phyloP scores from a whole-genome alignment of 139 green algal species.

The Ettlia oleoabundans region DNA sequence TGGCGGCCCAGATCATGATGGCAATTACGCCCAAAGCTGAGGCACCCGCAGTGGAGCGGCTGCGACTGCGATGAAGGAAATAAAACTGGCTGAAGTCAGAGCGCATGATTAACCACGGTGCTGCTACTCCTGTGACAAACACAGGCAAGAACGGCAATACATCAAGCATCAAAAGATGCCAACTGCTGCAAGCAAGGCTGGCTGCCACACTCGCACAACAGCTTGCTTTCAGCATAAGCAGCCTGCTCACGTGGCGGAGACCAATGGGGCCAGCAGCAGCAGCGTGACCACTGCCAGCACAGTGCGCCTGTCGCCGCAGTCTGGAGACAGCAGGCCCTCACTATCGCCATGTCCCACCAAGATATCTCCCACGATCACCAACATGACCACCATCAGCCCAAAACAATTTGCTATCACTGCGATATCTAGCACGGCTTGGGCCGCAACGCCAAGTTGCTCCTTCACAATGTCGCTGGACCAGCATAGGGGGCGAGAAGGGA shows the following conservation, averaged over 20 bases:
- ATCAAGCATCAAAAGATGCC: too few species aligned
- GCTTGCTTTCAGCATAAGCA: not conserved
- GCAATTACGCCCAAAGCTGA: constrained; percentile 32
- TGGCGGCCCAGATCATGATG: constrained; percentile 33
- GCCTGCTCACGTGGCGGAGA: constrained; percentile 21
- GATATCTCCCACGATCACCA: not conserved
- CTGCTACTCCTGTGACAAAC: too few species aligned
- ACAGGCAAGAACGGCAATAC: too few species aligned
- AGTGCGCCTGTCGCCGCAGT: constrained; percentile 33
- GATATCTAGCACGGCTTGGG: constrained; percentile 33
- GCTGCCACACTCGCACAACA: not conserved
- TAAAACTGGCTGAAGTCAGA: not conserved
- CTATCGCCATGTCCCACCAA: not conserved
- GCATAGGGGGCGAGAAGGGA: not conserved
- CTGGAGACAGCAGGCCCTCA: constrained; percentile 24
- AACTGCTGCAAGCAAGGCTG: too few species aligned
- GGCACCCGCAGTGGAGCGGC: constrained; percentile 16
- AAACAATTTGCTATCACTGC: constrained; percentile 31
- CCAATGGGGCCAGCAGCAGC: constrained; percentile 34
- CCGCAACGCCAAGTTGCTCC: constrained; percentile 23
- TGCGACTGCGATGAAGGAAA: not conserved
- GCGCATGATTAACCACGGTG: too few species aligned
- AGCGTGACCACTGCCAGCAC: constrained; percentile 39
- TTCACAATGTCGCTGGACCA: constrained; percentile 34
- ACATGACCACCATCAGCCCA: not conserved